Percentiles rank a stretch among this genome's conserved stretches.
Evolutionary conservation across 2,329 filamentous ascomycete species (phyloP).

Genomic region (Coniochaeta prunicola): DNA sequence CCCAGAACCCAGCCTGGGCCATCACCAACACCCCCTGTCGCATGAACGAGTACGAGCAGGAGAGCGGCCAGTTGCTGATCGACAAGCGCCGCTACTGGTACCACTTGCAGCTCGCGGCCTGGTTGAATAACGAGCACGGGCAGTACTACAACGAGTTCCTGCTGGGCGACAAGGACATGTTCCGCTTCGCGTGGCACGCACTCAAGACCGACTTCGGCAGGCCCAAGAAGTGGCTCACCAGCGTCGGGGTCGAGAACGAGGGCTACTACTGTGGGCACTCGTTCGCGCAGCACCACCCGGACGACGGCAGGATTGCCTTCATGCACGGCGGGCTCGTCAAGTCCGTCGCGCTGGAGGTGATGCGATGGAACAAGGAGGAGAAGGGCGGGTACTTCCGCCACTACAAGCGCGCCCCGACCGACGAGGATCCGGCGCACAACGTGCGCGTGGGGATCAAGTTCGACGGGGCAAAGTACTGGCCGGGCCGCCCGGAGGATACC

Average conservation of each 20-base stretch:
- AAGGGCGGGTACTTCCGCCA: conserved; percentile 19
- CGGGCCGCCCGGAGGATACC: conserved; percentile 4
- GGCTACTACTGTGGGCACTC: conserved; percentile 23
- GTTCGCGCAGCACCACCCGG: conserved; percentile 24
- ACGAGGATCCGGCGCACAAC: conserved; percentile 1
- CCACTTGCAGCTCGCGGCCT: conserved; percentile 26
- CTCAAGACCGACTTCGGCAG: conserved; percentile 21
- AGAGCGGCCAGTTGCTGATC: conserved; percentile 26
- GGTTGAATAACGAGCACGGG: conserved; percentile 18
- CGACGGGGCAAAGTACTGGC: conserved; percentile 8
- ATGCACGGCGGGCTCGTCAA: conserved; percentile 24
- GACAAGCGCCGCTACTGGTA: conserved; percentile 28
- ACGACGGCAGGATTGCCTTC: conserved; percentile 20
- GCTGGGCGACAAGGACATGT: conserved; percentile 29
- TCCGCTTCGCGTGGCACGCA: conserved; percentile 25
- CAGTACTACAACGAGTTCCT: conserved; percentile 19
- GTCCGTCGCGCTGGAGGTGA: conserved; percentile 14
- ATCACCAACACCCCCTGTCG: conserved; percentile 26
- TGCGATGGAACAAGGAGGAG: conserved; percentile 17
- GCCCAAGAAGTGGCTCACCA: conserved; percentile 21
- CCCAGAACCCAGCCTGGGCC: conserved; percentile 18
- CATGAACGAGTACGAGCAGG: conserved; percentile 25
- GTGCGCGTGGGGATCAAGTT: conserved; percentile 11
- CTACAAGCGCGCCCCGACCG: conserved; percentile 16
- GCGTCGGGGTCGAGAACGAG: conserved; percentile 18